Base-by-base conservation (phyloP, 441 rosid species). In the Gossypium davidsonii region DNA sequence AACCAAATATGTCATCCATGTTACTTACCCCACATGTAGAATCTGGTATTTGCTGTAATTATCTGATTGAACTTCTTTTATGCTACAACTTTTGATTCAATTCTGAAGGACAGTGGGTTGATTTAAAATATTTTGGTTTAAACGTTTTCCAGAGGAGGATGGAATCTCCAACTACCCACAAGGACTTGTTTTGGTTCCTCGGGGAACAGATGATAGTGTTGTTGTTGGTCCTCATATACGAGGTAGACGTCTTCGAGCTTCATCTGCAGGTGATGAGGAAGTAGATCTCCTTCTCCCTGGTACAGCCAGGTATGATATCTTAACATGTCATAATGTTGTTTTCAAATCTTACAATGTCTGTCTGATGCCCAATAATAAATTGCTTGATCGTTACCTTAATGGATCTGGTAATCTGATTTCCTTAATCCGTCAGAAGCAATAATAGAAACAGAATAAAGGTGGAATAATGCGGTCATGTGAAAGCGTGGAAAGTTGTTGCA, bases 241-340 rank as follows among this genome's bases (percentile, higher is more conserved):
- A 81, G 99, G 99, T 60, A 91, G 97, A 69, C 87, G 96, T 72
- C 78, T 95, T 79, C 84, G 96, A 70, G 96, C 94, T 49, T 89
- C 96, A 11, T 81, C 92, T 20, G 97, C 80, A n/a, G 98, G 98
- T 10, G 86, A 90, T 69, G 96, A 89, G 86, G 99, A 89, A 85
- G 99, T 95, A 9, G 98, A 95, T 86, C 99, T 95, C 75, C 95
- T 95, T 74, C 99, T 95, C 49, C 98, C 99, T 17, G 99, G 98
- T 60, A 92, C 99, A 72, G 97, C 96, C 73, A 90, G 98, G 98
- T 93, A 90, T 34, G 57, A 52, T 44, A 12, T 60, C 80, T 73
- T 58, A 37, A 34, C 42, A 15, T 21, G 68, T 21, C 37, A 61
- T 17, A 57, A 70, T 65, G 26, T 28, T 66, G 67, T 60, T 58